Evolutionary conservation across 495 filamentous ascomycete genomes (phyloP).

Genomic region (Aspergillus cavernicola): DNA sequence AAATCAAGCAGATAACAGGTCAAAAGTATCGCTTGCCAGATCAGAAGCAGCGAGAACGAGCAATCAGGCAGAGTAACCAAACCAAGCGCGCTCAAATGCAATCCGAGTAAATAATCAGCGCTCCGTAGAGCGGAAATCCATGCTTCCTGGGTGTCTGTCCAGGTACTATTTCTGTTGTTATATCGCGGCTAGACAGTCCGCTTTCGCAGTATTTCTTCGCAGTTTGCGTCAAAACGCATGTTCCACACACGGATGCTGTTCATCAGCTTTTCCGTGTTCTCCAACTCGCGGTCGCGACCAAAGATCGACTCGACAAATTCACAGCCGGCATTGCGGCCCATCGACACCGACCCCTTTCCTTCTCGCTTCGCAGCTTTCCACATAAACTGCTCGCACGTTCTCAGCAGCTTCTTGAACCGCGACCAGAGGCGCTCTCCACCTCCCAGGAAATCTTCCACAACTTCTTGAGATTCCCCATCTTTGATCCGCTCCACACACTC

Average conservation of each 20-base stretch:
- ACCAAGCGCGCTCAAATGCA: conserved; percentile 29
- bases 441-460: conserved; percentile 88
- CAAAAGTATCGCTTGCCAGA: conserved; percentile 6
- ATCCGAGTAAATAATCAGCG: conserved; percentile 5
- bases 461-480: conserved; percentile 66
- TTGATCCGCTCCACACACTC: conserved; percentile 74
- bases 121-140: not conserved
- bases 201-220: conserved; percentile 75
- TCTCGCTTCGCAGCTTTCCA: conserved; percentile 69
- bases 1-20: conserved; percentile 9
- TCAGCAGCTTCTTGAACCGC: conserved; percentile 82
- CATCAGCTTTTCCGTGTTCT: conserved; percentile 95
- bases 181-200: conserved; percentile 25
- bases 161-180: conserved; percentile 9
- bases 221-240: conserved; percentile 94
- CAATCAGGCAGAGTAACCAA: conserved; percentile 18
- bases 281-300: conserved; percentile 84
- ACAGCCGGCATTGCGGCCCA: conserved; percentile 89
- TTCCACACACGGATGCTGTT: conserved; percentile 88
- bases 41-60: conserved; percentile 21
- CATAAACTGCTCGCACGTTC: conserved; percentile 91
- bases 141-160: not conserved
- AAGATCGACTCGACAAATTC: conserved; percentile 98
- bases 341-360: conserved; percentile 59
- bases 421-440: conserved; percentile 84